Evolutionary conservation across 2,329 filamentous ascomycete species (phyloP).

Genomic region (Emericellopsis cladophorae): DNA sequence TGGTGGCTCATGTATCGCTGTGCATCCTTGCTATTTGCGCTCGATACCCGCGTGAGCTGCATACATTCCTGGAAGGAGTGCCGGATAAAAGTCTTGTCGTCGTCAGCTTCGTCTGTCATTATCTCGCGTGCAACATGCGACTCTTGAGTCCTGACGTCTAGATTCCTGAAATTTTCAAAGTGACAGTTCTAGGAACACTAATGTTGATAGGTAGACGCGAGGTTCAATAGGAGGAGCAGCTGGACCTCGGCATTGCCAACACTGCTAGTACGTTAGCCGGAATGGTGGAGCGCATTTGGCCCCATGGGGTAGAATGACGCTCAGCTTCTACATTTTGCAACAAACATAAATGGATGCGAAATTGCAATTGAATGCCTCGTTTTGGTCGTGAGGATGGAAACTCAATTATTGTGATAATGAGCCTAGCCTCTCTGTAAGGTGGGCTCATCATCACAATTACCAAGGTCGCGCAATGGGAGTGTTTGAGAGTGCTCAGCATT

Average conservation of each 20-base stretch:
- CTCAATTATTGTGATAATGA: too few species aligned
- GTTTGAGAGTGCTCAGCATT: too few species aligned
- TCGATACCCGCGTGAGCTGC: slow-evolving; percentile 1
- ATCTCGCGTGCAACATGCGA: background rate
- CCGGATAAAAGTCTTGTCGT: background rate
- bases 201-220: too few species aligned
- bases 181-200: too few species aligned
- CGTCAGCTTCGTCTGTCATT: background rate
- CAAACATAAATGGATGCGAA: background rate
- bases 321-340: background rate
- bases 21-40: background rate
- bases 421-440: too few species aligned
- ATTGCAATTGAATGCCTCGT: background rate
- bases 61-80: slow-evolving; percentile 4
- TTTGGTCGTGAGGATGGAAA: background rate
- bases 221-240: background rate
- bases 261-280: background rate
- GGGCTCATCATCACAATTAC: too few species aligned
- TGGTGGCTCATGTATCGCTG: slow-evolving; percentile 17
- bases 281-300: background rate
- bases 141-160: background rate
- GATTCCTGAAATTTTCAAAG: too few species aligned
- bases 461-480: too few species aligned
- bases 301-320: background rate
- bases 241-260: background rate